A percentile compares a stretch with the other conserved stretches of the same genome.
Conservation (phyloP, 2,329 filamentous ascomycete species). For the Periconia sp. region DNA sequence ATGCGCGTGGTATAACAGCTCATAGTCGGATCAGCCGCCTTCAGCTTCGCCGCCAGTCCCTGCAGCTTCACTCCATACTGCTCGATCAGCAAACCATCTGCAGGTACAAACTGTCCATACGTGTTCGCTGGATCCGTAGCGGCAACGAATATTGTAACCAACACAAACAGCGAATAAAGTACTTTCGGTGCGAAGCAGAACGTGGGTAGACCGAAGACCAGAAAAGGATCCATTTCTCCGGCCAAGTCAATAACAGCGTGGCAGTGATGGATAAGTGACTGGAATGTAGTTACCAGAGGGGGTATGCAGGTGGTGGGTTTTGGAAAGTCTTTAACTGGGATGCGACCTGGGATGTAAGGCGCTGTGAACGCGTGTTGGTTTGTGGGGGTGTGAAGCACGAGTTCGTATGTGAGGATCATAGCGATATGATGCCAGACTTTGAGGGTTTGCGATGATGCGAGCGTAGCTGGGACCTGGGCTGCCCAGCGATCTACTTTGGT, state of each 20-base stretch:
- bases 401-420: slow-evolving; percentile 25
- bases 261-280: slow-evolving; percentile 21
- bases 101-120: slow-evolving; percentile 21
- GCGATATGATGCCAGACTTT: slow-evolving; percentile 28
- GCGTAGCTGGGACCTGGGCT: slow-evolving; percentile 20
- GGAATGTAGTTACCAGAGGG: slow-evolving; percentile 18
- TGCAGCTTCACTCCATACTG: slow-evolving; percentile 21
- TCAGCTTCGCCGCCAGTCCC: slow-evolving; percentile 15
- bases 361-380: slow-evolving; percentile 29
- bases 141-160: slow-evolving; percentile 25
- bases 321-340: slow-evolving; percentile 28
- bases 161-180: slow-evolving; percentile 25
- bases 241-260: slow-evolving; percentile 24
- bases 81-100: slow-evolving; percentile 21
- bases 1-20: slow-evolving; percentile 29
- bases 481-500: slow-evolving; percentile 25
- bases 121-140: slow-evolving; percentile 26
- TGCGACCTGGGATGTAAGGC: slow-evolving; percentile 27
- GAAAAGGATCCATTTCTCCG: slow-evolving; percentile 23
- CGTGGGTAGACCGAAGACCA: slow-evolving; percentile 23
- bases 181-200: slow-evolving; percentile 28
- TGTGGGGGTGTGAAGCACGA: slow-evolving; percentile 26
- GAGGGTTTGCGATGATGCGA: slow-evolving; percentile 21
- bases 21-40: slow-evolving; percentile 22
- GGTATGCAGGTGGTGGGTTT: slow-evolving; percentile 19